Percentiles rank a stretch among this genome's conserved stretches.
Conservation (phyloP, 2,329 filamentous ascomycete species). For the Acrodontium crateriforme region DNA sequence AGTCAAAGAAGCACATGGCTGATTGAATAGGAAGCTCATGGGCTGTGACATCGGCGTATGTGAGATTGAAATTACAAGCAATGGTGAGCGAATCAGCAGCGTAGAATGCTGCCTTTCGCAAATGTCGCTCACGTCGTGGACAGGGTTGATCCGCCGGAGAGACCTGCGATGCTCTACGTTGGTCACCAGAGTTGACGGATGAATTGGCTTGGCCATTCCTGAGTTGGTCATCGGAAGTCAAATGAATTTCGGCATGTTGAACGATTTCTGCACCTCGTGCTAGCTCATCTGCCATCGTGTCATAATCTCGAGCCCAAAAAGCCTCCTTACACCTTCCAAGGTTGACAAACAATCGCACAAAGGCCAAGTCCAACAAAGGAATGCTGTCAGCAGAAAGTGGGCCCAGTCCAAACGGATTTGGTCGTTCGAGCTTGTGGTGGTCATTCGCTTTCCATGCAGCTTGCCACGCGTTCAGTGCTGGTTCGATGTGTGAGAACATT, state of each 20-base stretch:
- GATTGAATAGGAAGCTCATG: constrained; percentile 80
- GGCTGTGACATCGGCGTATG: constrained; percentile 70
- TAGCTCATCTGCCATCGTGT: constrained; percentile 78
- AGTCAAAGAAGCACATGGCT: constrained; percentile 86
- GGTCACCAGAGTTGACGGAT: constrained; percentile 9
- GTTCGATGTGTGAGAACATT: constrained; percentile 92
- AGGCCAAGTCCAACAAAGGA: constrained; percentile 79
- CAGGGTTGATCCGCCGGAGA: constrained; percentile 22
- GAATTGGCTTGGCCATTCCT: constrained; percentile 2
- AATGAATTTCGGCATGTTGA: constrained; percentile 47
- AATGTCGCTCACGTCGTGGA: constrained; percentile 68
- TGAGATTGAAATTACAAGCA: constrained; percentile 73
- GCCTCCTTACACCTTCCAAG: constrained; percentile 84
- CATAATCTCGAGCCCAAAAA: constrained; percentile 89
- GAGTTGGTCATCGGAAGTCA: constrained; percentile 1
- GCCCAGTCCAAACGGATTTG: constrained; percentile 68
- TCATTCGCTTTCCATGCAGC: constrained; percentile 80
- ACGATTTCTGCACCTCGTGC: constrained; percentile 63
- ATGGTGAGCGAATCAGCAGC: constrained; percentile 83
- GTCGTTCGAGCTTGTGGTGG: constrained; percentile 68
- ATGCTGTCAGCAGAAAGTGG: constrained; percentile 84
- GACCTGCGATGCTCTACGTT: constrained; percentile 17
- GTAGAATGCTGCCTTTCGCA: constrained; percentile 90
- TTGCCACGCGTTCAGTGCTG: constrained; percentile 88
- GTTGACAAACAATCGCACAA: constrained; percentile 84